Conservation (phyloP, 1,139 yeast species). For the Protomyces lactucae-debilis region DNA sequence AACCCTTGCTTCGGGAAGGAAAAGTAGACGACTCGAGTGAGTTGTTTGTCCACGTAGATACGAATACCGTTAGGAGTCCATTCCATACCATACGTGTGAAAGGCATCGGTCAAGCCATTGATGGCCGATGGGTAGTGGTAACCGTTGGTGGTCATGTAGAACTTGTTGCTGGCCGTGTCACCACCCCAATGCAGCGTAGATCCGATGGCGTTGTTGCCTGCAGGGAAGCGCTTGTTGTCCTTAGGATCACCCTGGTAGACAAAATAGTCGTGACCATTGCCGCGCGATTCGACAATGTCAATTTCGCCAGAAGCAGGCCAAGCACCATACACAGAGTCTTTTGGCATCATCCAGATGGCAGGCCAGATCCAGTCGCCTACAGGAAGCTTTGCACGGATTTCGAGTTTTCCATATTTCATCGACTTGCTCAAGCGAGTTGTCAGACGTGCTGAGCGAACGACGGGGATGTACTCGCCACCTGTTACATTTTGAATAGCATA, state of each 20-base stretch:
- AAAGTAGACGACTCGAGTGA: slow-evolving; percentile 31
- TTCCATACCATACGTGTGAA: slow-evolving; percentile 32
- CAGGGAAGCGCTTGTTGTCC: slow-evolving; percentile 15
- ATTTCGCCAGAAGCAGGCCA: slow-evolving; percentile 34
- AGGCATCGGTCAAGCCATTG: slow-evolving; percentile 23
- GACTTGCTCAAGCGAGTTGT: slow-evolving; percentile 27
- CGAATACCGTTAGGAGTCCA: slow-evolving; percentile 31
- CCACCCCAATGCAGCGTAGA: slow-evolving; percentile 33
- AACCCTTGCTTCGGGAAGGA: slow-evolving; percentile 26
- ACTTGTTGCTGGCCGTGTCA: slow-evolving; percentile 24
- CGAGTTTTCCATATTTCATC: slow-evolving; percentile 31
- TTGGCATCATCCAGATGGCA: slow-evolving; percentile 33
- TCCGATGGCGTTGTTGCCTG: slow-evolving; percentile 30
- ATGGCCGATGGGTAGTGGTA: slow-evolving; percentile 27
- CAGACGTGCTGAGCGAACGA: slow-evolving; percentile 32
- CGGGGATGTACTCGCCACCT: slow-evolving; percentile 29
- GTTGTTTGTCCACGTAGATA: slow-evolving; percentile 31
- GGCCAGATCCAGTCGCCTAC: slow-evolving; percentile 33
- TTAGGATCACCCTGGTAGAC: slow-evolving; percentile 9
- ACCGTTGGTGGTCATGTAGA: slow-evolving; percentile 25
- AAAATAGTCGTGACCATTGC: slow-evolving; percentile 30
- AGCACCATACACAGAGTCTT: slow-evolving; percentile 28
- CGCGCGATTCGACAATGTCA: slow-evolving; percentile 32
- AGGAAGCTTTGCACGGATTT: slow-evolving; percentile 31
- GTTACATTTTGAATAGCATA: slow-evolving; percentile 29